Base-by-base conservation (phyloP, 768 basidiomycete species). In the Serendipita indica region DNA sequence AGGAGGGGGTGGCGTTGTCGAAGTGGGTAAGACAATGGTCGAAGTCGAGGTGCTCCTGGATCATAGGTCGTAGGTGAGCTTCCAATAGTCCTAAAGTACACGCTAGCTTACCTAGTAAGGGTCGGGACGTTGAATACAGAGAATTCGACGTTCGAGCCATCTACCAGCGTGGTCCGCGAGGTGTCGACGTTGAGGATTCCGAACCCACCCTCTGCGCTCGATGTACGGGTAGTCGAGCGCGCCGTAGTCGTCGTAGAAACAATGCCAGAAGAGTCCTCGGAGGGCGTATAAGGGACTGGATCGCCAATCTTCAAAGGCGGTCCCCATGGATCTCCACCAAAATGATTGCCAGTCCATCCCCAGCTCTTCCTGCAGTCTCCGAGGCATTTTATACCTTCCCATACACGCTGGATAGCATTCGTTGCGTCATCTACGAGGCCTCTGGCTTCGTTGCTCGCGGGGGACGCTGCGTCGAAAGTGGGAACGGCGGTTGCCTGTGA, bases 301-400 rank as follows among this genome's bases (percentile, higher is more conserved):
- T 32, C 39, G 30, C 34, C 28, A 32, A 74, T 70, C 56, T 71
- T 65, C 63, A 79, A 72, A 39, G 79, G 78, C 30, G 70, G 63
- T 49, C 80, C 80, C 80, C 80, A 82, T 28, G 71, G 74, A 65
- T 80, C 75, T n/a, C 69, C 71, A 60, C 76, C 77, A 75, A 80
- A 78, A 58, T 72, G 68, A 13, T 64, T 64, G 18, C 77, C 77
- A 13, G 74, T 68, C 72, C 74, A 72, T 0, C 77, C 77, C 75
- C 75, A 77, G 62, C 67, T 70, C 16, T 67, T 62, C 63, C 69
- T 71, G 65, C 77, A 78, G 60, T 61, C 62, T 37, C 66, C 60
- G 37, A 76, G 61, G 61, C 76, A 77, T 39, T 72, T 54, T 1
- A 54, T 25, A 22, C 22, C 49, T 27, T 54, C 49, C 49, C 49